A percentile compares a stretch with the other conserved stretches of the same genome.
Conservation (phyloP, 306 rosid genomes). For the Albizia julibrissin region DNA sequence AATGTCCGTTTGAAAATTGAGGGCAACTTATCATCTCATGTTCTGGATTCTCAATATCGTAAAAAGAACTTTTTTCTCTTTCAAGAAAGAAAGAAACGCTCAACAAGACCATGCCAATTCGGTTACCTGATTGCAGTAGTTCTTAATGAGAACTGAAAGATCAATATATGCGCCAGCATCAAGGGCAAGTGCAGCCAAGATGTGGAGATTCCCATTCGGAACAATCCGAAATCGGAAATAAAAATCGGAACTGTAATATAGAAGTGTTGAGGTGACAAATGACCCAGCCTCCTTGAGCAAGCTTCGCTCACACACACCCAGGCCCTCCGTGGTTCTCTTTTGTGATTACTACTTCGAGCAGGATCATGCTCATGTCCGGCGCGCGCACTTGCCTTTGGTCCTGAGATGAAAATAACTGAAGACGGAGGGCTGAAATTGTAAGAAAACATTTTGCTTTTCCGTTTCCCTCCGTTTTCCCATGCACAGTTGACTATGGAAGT, state of each 20-base stretch:
- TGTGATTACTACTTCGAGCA: neutral
- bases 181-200: constrained; percentile 13
- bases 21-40: neutral
- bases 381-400: neutral
- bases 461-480: neutral
- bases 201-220: constrained; percentile 19
- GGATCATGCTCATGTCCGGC: neutral
- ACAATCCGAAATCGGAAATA: neutral
- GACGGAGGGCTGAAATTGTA: neutral
- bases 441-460: neutral
- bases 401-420: neutral
- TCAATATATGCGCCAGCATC: constrained; percentile 25
- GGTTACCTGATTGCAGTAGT: constrained; percentile 40
- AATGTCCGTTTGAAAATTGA: neutral
- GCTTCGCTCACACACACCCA: neutral
- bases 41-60: neutral
- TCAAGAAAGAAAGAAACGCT: neutral
- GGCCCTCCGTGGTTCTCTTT: neutral
- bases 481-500: neutral
- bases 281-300: neutral
- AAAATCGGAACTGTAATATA: neutral
- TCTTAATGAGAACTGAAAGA: constrained; percentile 31
- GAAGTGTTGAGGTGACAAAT: neutral
- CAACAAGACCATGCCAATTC: neutral
- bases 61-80: neutral